Evolutionary conservation across 2,329 filamentous ascomycete genomes (phyloP), one percentile per base, ranked within the genome.

Genomic region (Acephala macrosclerotiorum): DNA sequence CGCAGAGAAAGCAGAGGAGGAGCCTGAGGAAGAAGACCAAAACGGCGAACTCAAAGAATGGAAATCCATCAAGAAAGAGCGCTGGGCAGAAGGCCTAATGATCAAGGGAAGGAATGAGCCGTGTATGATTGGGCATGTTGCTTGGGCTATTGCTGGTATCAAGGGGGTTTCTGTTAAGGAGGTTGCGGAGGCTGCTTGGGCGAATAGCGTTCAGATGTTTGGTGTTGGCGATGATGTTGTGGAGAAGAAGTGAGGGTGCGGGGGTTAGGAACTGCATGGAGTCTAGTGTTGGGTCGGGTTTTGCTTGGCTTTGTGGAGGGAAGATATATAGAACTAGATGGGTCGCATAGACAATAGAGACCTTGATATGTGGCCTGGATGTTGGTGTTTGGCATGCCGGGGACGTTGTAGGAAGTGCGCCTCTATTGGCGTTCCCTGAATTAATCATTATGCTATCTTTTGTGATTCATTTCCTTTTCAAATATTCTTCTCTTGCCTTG

Each of bases 71-170:
- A 99, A 98, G 84, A 98, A 97, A 81, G 96, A 99, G 81, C 97
- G 92, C 78, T 99, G 94, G 91, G 86, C 87, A 53, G 88, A 92
- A 73, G 95, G 94, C 0, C 85, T 85, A 47, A 95, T 97, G 92
- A 87, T 99, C 61, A 99, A 98, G 80, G 93, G 95, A 0, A 87
- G 96, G 66, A 99, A 99, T 76, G 96, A 99, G 79, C 93, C 95
- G 11, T 94, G 91, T 73, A 91, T 87, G 61, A 97, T 99, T 70
- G 88, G 90, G 70, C 89, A 91, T 61, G 92, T 99, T 16, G 96
- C 93, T n/a, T 89, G 91, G 77, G 92, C 95, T 60, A 89, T 99
- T 70, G 95, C 96, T 1, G 89, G 85, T 49, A 91, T 98, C 69
- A 97, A 97, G 79, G 92, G 87, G 0, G 83, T 97, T 3, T 79